A percentile compares a stretch with the other conserved stretches of the same genome.
These are phyloP conservation scores for Penicillium concentricum DNA, from an alignment of 2,329 filamentous ascomycete genomes.

Conservation along the genomic window DNA sequence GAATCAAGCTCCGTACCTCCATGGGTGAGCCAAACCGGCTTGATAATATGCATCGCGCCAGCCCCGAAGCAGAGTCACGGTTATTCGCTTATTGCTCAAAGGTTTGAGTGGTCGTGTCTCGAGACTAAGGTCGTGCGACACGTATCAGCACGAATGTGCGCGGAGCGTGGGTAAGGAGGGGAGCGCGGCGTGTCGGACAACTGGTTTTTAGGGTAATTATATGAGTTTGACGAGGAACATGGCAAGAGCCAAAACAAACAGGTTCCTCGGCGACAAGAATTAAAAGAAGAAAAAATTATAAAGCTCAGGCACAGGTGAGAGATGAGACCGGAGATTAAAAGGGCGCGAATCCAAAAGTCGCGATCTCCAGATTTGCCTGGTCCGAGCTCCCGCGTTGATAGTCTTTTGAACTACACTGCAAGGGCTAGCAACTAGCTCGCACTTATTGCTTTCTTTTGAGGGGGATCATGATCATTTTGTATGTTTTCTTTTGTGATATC, in stretches of 20 bases:
- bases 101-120: not conserved
- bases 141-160: not conserved
- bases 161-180: not conserved
- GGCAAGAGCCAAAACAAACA: constrained; percentile 15
- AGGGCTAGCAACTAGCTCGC: not conserved
- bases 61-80: constrained; percentile 1
- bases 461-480: not conserved
- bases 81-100: not conserved
- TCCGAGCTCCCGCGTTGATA: constrained; percentile 33
- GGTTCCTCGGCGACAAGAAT: not conserved
- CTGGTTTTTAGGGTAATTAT: constrained; percentile 1
- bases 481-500: not conserved
- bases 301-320: constrained; percentile 4
- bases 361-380: constrained; percentile 38
- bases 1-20: constrained; percentile 58
- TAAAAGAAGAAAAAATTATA: not conserved
- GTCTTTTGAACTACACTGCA: constrained; percentile 1
- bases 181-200: constrained; percentile 6
- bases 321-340: constrained; percentile 13
- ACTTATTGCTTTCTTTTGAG: not conserved
- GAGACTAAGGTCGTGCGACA: not conserved
- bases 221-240: constrained; percentile 27
- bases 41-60: constrained; percentile 74
- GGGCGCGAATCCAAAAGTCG: constrained; percentile 35
- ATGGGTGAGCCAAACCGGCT: constrained; percentile 94